These are phyloP conservation scores for Quercus lobata DNA, from an alignment of 331 rosid genomes.

Conservation along the genomic window DNA sequence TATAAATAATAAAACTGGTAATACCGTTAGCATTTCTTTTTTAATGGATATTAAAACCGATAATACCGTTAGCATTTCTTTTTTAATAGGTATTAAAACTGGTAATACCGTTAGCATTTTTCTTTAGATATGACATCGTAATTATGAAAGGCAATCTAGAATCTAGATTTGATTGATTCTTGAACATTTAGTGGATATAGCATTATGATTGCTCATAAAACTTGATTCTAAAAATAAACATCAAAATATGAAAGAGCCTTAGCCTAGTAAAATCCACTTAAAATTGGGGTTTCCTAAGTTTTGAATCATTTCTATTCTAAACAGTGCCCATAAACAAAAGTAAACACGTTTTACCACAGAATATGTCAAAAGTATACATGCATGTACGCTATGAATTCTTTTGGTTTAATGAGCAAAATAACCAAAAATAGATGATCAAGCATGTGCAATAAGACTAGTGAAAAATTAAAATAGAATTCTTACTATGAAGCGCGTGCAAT, in stretches of 20 bases:
- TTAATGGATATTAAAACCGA: no score
- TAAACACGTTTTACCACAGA: no score
- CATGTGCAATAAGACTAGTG: no score
- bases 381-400: no score
- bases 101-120: no score
- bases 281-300: neutral
- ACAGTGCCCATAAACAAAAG: neutral
- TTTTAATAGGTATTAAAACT: no score
- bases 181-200: neutral
- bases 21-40: no score
- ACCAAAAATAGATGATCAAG: neutral
- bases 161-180: neutral
- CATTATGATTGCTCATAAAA: neutral
- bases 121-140: neutral
- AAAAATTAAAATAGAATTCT: neutral
- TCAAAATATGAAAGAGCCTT: neutral
- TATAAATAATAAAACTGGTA: no score
- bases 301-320: neutral
- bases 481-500: rapidly evolving
- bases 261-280: neutral
- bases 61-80: no score
- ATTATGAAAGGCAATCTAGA: neutral
- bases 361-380: no score
- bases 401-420: neutral
- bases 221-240: neutral